Evolutionary conservation across 148 eudicot genomes (phyloP).

Genomic region (Cornus suecica): DNA sequence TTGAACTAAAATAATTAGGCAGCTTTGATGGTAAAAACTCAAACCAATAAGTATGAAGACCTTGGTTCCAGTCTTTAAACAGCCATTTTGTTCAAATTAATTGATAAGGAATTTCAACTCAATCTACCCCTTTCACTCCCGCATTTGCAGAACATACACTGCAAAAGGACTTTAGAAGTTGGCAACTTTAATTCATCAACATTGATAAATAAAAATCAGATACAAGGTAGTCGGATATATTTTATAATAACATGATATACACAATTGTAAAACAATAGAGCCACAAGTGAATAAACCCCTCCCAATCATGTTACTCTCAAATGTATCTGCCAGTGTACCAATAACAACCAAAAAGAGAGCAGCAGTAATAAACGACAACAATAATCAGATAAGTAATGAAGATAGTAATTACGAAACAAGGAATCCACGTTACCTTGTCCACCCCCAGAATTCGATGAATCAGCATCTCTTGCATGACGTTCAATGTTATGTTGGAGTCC

Average conservation of each 20-base stretch:
- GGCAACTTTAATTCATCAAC: not conserved
- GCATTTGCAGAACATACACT: too few species aligned
- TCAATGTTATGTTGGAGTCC: conserved; percentile 23
- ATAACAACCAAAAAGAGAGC: not conserved
- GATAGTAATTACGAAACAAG: not conserved
- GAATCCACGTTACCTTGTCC: not conserved
- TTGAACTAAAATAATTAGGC: not conserved
- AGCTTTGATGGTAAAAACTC: not conserved
- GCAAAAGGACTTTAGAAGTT: not conserved
- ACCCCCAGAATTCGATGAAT: not conserved
- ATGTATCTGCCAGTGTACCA: not conserved
- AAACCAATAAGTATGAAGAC: too few species aligned
- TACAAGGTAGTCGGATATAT: not conserved
- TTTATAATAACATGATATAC: too few species aligned
- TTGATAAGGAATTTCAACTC: too few species aligned
- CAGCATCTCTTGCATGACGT: conserved; percentile 32
- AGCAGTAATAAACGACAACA: not conserved
- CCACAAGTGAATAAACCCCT: not conserved
- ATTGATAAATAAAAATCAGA: not conserved
- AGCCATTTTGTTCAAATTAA: too few species aligned
- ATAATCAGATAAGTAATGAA: not conserved
- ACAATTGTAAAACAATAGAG: too few species aligned
- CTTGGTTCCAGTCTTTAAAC: too few species aligned
- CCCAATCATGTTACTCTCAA: not conserved
- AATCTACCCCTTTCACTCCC: too few species aligned